Evolutionary conservation across 768 basidiomycete species (phyloP), one percentile per base, ranked within the genome.

Genomic region (Harrya chromipes): DNA sequence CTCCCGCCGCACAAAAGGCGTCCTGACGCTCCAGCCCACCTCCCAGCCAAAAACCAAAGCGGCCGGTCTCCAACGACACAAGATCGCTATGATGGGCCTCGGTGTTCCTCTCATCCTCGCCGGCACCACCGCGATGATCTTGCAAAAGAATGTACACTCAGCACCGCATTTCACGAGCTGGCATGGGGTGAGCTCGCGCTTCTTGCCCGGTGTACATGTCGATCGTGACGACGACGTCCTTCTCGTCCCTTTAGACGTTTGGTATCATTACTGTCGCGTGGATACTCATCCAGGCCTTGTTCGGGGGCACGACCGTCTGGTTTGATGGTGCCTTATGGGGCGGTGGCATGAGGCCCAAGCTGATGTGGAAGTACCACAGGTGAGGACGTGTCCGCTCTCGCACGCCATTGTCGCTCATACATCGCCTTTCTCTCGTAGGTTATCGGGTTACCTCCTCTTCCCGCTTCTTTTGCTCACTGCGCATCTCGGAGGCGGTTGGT

Each of bases 311-410:
- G n/a, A 87, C 84, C 43, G 86, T 90, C 14, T 90, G 89, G 89
- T 83, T 76, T 52, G 75, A 70, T 7, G 90, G 90, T 11, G 74
- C 73, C 14, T 72, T 74, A 0, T 87, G 91, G 60, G 88, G 90
- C 5, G 87, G 89, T 1, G 82, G 79, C 13, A 65, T 72, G 38
- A 84, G 79, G 62, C 87, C 89, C 13, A 92, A 88, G 64, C 64
- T 71, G 1, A 50, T 91, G 17, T 93, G 90, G 85, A 93, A 91
- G 63, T 92, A 89, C 56, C 90, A 94, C 60, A 72, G 90, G 85
- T 83, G 52, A 52, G 4, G 21, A 36, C 29, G 66, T 20, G 4
- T 40, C 26, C 24, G 29, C 6, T 2, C 11, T 6, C 6, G 4
- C 2, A 3, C 10, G 29, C 12, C 11, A 29, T 3, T 13, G 11